Evolutionary conservation across 371 early-diverging fungal genomes (phyloP), one percentile per base, ranked within the genome.

Genomic region (Haplosporangium sp.): DNA sequence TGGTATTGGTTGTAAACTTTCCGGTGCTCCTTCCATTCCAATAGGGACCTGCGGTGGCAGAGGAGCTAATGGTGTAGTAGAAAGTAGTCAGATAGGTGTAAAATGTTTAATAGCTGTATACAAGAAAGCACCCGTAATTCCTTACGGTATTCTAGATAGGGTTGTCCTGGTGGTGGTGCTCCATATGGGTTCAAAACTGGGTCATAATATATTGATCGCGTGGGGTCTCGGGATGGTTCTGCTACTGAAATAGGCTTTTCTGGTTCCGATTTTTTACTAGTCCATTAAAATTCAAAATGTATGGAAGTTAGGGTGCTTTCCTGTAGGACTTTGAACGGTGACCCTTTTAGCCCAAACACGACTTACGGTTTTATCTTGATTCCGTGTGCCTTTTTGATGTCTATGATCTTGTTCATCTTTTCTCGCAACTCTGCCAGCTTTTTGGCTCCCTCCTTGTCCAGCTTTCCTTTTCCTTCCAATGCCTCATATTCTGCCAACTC

Each of bases 401-500:
- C 89, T 61, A 85, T 85, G 67, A 89, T 88, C 62, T 83, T 84
- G 39, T 61, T 58, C 48, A 87, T 68, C 38, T 86, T 88, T 17
- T 71, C 86, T 57, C 77, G 84, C 10, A 90, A 72, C 40, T 82
- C 73, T 1, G 76, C 81, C 34, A 90, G 73, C 40, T 84, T 87
- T 61, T 87, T 70, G 60, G 82, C 77, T 13, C 83, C 87, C 38
- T 76, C 77, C 66, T 86, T 91, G 69, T 88, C 89, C 65, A 89
- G 79, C 62, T 85, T 86, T 42, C 84, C 82, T 55, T 69, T 65
- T 65, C 74, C 82, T 77, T 88, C 87, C 69, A 87, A 78, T 39
- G 86, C 85, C 40, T 89, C 87, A 58, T 88, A 65, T 57, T 84
- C 76, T 10, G 83, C 62, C 20, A 90, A 84, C 9, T 90, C 89